Conservation (phyloP, 441 rosid species). For the Mallotus japonicus region DNA sequence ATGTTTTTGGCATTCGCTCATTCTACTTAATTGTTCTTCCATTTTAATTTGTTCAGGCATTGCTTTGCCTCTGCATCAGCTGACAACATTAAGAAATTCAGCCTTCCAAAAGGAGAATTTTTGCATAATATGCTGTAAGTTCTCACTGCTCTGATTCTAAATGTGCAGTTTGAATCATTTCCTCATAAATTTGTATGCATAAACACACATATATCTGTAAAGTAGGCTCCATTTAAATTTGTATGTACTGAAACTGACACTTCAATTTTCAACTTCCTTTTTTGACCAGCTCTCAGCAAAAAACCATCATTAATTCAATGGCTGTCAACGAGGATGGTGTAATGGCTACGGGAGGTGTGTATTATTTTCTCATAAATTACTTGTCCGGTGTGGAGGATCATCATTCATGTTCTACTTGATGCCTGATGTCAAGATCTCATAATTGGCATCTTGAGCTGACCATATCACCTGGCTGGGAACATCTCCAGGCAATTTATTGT, state of each 20-base stretch:
- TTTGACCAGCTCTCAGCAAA: constrained; percentile 78
- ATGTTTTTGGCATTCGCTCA: constrained; percentile 6
- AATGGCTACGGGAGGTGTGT: constrained; percentile 90
- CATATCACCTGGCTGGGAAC: neutral
- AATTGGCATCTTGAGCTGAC: neutral
- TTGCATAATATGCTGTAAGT: constrained; percentile 97
- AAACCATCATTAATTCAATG: constrained; percentile 91
- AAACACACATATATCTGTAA: neutral
- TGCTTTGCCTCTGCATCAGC: constrained; percentile 95
- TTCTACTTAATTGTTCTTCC: neutral
- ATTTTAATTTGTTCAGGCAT: constrained; percentile 46
- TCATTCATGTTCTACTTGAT: neutral
- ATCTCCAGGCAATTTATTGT: neutral
- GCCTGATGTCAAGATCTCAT: neutral
- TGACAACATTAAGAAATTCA: constrained; percentile 89
- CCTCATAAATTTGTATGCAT: neutral
- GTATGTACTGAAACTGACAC: neutral
- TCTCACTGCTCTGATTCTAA: neutral
- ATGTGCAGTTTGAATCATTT: neutral
- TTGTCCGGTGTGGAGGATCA: neutral
- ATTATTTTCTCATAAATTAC: neutral
- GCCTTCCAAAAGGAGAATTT: constrained; percentile 89
- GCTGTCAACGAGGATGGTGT: constrained; percentile 95
- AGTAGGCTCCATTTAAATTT: neutral
- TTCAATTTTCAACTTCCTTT: constrained; percentile 10